Base-by-base conservation (phyloP, 352 stramenopile genomes). In the Globisporangium megalacanthum region DNA sequence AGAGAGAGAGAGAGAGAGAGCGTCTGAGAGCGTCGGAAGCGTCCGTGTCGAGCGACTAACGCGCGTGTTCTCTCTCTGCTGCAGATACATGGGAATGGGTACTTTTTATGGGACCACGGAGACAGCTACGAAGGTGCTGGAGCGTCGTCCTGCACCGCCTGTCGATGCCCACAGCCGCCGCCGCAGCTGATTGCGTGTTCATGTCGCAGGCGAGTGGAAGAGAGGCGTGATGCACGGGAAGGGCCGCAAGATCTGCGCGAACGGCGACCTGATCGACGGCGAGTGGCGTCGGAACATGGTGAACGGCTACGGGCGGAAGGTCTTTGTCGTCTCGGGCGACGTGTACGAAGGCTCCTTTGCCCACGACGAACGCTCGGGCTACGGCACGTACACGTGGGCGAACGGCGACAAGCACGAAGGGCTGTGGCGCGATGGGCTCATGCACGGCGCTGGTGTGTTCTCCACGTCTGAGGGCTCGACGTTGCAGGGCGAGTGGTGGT, bases 81-180 rank as follows among this genome's bases (percentile, higher is more conserved):
- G 22, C 60, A 93, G 83, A 94, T 94, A 77, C 76, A 89, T 44
- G 81, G 83, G 6, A 62, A 57, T 13, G 83, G 83, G 13, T 84
- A 78, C 41, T 92, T 94, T 56, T 62, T 86, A 6, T 89, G 77
- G 72, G 73, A 68, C 48, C 89, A 89, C 54, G 83, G 83, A 8
- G 81, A 94, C 54, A 73, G 70, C 52, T 94, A 91, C 56, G 73
- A 89, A 73, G 81, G 83, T 89, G 63, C 66, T 58, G 29, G 31
- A 22, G 13, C 4, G 25, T 29, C 25, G 42, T 25, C 42, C 5
- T n/a, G n/a, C 29, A 6, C n/a, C 7, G 39, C 39, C 8, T 39
- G 35, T 13, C 35, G 10, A 1, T 8, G 35, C 35, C 7, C 35
- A 39, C 6, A 13, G 35, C 35, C 35, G 10, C 14, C 11, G 6